phyloP scores from a whole-genome alignment of 345 rosid species.

The Xanthoceras sorbifolium region DNA sequence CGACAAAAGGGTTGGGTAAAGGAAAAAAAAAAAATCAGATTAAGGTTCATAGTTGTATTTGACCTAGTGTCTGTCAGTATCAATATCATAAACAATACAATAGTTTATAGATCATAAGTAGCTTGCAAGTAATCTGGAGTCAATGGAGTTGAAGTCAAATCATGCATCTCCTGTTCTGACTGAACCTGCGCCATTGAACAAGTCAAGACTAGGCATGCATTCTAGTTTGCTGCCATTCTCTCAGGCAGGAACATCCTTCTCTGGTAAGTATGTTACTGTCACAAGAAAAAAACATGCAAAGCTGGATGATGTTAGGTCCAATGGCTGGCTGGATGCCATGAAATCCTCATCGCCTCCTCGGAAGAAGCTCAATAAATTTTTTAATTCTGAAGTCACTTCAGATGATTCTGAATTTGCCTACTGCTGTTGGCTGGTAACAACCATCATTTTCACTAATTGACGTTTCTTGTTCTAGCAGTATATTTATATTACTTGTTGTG shows the following conservation, averaged over 20 bases:
- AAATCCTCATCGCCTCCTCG: slow-evolving; percentile 94
- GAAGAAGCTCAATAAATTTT: slow-evolving; percentile 64
- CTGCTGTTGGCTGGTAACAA: slow-evolving; percentile 72
- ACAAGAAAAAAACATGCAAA: slow-evolving; percentile 65
- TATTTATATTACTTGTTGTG: not conserved
- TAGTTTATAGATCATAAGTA: slow-evolving; percentile 21
- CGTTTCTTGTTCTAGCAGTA: not conserved
- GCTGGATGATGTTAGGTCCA: slow-evolving; percentile 81
- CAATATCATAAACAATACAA: not conserved
- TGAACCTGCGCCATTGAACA: slow-evolving; percentile 61
- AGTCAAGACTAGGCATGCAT: slow-evolving; percentile 64
- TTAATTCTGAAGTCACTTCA: slow-evolving; percentile 46
- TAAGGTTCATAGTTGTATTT: slow-evolving; percentile 20
- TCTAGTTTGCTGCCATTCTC: slow-evolving; percentile 49
- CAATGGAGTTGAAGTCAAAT: slow-evolving; percentile 70
- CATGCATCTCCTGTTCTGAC: slow-evolving; percentile 75
- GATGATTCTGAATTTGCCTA: slow-evolving; percentile 70
- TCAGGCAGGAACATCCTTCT: slow-evolving; percentile 49
- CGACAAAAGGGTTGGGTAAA: slow-evolving; percentile 81
- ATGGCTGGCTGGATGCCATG: slow-evolving; percentile 96
- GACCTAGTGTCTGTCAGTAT: slow-evolving; percentile 20
- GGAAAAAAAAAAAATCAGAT: not conserved
- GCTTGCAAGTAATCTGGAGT: slow-evolving; percentile 29
- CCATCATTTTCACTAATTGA: not conserved
- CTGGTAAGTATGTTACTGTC: slow-evolving; percentile 44